These are phyloP conservation scores for Skeletonema costatum DNA, from an alignment of 108 stramenopile genomes.

Conservation along the genomic window DNA sequence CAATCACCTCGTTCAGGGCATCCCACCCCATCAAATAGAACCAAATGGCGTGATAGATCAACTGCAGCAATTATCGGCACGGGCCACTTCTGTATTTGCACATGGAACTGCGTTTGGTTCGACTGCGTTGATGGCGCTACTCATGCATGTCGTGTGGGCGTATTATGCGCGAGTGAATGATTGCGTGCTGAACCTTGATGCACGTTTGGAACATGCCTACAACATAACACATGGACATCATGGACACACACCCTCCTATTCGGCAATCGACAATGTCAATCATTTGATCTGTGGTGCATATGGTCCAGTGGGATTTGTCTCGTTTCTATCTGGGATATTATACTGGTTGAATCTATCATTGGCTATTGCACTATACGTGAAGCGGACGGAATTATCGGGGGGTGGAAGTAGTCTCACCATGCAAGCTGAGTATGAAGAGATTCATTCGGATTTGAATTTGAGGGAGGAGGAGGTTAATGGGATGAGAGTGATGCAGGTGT, in stretches of 20 bases:
- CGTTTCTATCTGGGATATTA: constrained; percentile 14
- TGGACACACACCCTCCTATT: not conserved
- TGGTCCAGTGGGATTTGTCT: constrained; percentile 21
- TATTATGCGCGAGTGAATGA: constrained; percentile 5
- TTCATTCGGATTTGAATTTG: not conserved
- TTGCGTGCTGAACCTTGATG: not conserved
- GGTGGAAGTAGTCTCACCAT: not conserved
- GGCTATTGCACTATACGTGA: constrained; percentile 4
- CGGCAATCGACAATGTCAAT: not conserved
- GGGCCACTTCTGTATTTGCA: not conserved
- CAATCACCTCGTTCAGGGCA: constrained; percentile 1
- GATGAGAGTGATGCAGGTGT: not conserved
- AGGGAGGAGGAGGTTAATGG: not conserved
- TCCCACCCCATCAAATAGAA: not conserved
- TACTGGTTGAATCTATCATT: constrained; percentile 18
- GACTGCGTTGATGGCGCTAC: not conserved
- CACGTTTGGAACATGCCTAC: not conserved
- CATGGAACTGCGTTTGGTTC: constrained; percentile 12
- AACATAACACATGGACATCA: not conserved
- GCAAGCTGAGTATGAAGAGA: constrained; percentile 13
- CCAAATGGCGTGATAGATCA: not conserved
- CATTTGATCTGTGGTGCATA: constrained; percentile 3
- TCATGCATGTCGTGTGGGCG: constrained; percentile 3
- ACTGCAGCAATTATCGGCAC: not conserved
- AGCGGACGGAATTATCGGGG: constrained; percentile 2